Conservation (phyloP, 768 basidiomycete species). For the Xerocomus brunneocitrinus region DNA sequence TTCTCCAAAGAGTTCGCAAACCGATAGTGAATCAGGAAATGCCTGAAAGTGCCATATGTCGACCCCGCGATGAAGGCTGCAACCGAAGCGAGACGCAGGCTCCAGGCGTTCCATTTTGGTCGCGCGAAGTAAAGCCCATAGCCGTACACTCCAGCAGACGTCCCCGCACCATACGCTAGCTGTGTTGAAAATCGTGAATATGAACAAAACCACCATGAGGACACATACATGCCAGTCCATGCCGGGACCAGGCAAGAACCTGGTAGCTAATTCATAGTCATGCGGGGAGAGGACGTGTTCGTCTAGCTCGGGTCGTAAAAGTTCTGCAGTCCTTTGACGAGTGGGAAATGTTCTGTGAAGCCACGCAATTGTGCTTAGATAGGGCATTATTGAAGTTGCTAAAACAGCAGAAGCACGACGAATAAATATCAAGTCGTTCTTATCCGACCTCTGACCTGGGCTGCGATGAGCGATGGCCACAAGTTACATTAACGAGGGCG, state of each 20-base stretch:
- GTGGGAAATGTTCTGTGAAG: constrained; percentile 43
- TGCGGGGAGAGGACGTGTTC: constrained; percentile 28
- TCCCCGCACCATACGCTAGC: constrained; percentile 20
- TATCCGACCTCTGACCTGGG: background rate
- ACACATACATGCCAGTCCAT: constrained; percentile 41
- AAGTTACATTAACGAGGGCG: background rate
- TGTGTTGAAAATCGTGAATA: constrained; percentile 9
- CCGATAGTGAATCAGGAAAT: constrained; percentile 25
- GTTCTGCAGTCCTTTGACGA: constrained; percentile 30
- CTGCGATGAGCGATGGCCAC: constrained; percentile 9
- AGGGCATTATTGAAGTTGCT: constrained; percentile 18
- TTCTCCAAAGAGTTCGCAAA: constrained; percentile 31
- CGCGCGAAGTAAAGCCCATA: constrained; percentile 25
- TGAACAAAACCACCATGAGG: background rate
- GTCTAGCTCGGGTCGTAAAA: constrained; percentile 30
- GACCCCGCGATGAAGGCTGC: constrained; percentile 27
- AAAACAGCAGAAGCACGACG: background rate
- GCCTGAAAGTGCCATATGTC: constrained; percentile 32
- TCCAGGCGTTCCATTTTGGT: constrained; percentile 26
- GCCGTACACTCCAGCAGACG: constrained; percentile 22
- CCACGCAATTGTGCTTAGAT: constrained; percentile 32
- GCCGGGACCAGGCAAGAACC: constrained; percentile 50
- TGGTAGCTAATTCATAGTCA: constrained; percentile 53
- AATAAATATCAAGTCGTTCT: background rate
- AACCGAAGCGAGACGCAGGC: constrained; percentile 22